Evolutionary conservation across 208 protist genomes (phyloP).

Genomic region (Lotmaria passim): DNA sequence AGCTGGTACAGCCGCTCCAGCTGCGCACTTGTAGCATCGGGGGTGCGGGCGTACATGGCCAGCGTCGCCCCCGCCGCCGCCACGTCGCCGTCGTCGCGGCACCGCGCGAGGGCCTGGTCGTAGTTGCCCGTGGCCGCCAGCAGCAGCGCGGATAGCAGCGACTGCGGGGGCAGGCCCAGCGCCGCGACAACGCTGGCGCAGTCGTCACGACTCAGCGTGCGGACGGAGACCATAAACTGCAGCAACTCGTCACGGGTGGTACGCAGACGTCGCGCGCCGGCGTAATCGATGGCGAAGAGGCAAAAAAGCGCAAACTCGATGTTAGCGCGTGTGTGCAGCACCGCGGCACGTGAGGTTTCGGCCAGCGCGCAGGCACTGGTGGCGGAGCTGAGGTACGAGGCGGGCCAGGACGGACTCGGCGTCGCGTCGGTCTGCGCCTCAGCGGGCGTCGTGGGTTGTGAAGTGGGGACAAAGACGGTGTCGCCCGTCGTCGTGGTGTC

Average conservation of each 20-base stretch:
- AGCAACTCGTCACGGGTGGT: slow-evolving; percentile 13
- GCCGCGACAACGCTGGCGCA: slow-evolving; percentile 3
- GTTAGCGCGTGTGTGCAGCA: slow-evolving; percentile 4
- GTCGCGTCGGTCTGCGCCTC: background rate
- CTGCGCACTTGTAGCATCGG: background rate
- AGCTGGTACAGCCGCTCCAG: slow-evolving; percentile 26
- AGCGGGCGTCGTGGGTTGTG: background rate
- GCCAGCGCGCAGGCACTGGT: background rate
- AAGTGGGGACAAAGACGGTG: background rate
- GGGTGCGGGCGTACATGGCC: slow-evolving; percentile 14
- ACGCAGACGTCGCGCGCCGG: slow-evolving; percentile 12
- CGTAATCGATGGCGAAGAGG: slow-evolving; percentile 25
- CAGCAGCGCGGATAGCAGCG: slow-evolving; percentile 25
- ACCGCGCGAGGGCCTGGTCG: slow-evolving; percentile 37
- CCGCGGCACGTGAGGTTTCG: background rate
- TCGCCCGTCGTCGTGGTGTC: background rate
- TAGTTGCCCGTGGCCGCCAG: slow-evolving; percentile 20
- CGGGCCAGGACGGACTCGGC: slow-evolving; percentile 6
- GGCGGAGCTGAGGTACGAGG: background rate
- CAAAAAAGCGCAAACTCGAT: slow-evolving; percentile 29
- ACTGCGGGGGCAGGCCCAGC: slow-evolving; percentile 7
- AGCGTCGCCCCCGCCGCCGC: slow-evolving; percentile 31
- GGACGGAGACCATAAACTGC: slow-evolving; percentile 8
- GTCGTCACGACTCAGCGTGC: slow-evolving; percentile 5
- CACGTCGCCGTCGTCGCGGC: slow-evolving; percentile 30